phyloP scores from a whole-genome alignment of 495 filamentous ascomycete genomes.

The Elaphomyces granulatus region DNA sequence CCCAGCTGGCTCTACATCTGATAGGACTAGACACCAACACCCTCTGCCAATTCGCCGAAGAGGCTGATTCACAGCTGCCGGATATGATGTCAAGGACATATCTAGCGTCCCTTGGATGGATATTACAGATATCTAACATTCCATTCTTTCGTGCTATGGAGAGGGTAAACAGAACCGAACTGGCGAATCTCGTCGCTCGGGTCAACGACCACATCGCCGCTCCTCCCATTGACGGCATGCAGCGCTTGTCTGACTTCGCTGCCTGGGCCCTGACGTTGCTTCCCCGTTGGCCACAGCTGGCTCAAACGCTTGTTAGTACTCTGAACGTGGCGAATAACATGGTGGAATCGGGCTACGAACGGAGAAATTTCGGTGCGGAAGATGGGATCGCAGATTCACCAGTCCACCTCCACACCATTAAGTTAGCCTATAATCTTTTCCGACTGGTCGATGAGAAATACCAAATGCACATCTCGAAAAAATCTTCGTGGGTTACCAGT shows the following conservation, averaged over 20 bases:
- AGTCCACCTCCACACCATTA: slow-evolving; percentile 7
- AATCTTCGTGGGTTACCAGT: slow-evolving; percentile 23
- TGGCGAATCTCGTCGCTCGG: slow-evolving; percentile 13
- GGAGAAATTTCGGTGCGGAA: slow-evolving; percentile 7
- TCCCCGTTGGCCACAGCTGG: slow-evolving; percentile 15
- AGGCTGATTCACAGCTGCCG: slow-evolving; percentile 12
- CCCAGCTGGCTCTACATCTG: slow-evolving; percentile 23
- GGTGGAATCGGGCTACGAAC: slow-evolving; percentile 14
- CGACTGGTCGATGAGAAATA: slow-evolving; percentile 21
- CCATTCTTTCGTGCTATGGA: slow-evolving; percentile 22
- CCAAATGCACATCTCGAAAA: slow-evolving; percentile 25
- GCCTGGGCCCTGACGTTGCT: slow-evolving; percentile 15
- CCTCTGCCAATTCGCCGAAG: slow-evolving; percentile 14
- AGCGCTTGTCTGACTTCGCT: slow-evolving; percentile 14
- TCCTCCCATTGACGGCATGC: slow-evolving; percentile 13
- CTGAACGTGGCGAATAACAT: slow-evolving; percentile 13
- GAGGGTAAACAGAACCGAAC: slow-evolving; percentile 11
- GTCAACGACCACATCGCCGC: slow-evolving; percentile 17
- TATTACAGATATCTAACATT: slow-evolving; percentile 16
- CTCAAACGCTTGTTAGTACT: slow-evolving; percentile 9
- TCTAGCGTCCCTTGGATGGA: slow-evolving; percentile 17
- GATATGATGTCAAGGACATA: slow-evolving; percentile 20
- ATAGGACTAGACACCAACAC: slow-evolving; percentile 19
- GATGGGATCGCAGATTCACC: slow-evolving; percentile 10
- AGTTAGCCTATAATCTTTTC: slow-evolving; percentile 15